phyloP scores from a whole-genome alignment of 352 stramenopile genomes.

The Thalassiosira gravida region DNA sequence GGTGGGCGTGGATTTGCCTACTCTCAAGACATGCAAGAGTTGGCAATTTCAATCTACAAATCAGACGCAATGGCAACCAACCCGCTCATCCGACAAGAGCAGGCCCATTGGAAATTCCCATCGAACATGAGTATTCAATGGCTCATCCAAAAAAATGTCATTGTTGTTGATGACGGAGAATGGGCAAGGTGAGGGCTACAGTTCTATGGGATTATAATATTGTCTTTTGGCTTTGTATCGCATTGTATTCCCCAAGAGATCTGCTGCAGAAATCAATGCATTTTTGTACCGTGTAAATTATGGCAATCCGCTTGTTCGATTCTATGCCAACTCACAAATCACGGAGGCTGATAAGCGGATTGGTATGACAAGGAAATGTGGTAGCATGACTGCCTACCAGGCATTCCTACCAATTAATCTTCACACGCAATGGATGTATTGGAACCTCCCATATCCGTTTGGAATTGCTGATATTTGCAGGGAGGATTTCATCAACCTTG shows the following conservation, averaged over 20 bases:
- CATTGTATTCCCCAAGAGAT: constrained; percentile 11
- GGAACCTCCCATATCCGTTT: constrained; percentile 16
- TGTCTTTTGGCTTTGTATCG: constrained; percentile 13
- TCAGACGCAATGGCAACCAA: no score
- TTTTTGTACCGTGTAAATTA: constrained; percentile 22
- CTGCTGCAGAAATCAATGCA: constrained; percentile 18
- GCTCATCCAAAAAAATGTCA: no score
- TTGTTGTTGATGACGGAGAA: no score
- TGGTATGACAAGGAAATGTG: constrained; percentile 17
- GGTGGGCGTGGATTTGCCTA: no score
- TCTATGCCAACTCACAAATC: constrained; percentile 20
- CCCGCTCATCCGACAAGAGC: no score
- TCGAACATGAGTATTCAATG: no score
- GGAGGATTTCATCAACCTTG: constrained; percentile 24
- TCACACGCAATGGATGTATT: constrained; percentile 2
- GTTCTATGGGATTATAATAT: no score
- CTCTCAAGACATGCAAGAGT: no score
- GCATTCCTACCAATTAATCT: constrained; percentile 9
- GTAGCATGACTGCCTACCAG: constrained; percentile 21
- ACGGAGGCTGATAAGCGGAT: constrained; percentile 9
- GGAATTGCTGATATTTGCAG: constrained; percentile 15
- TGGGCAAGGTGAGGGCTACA: no score
- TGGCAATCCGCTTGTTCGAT: constrained; percentile 1
- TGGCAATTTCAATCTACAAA: no score
- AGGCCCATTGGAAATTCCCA: no score